These are phyloP conservation scores for Trichoderma afroharzianum DNA, from an alignment of 2,329 filamentous ascomycete genomes.

Conservation along the genomic window DNA sequence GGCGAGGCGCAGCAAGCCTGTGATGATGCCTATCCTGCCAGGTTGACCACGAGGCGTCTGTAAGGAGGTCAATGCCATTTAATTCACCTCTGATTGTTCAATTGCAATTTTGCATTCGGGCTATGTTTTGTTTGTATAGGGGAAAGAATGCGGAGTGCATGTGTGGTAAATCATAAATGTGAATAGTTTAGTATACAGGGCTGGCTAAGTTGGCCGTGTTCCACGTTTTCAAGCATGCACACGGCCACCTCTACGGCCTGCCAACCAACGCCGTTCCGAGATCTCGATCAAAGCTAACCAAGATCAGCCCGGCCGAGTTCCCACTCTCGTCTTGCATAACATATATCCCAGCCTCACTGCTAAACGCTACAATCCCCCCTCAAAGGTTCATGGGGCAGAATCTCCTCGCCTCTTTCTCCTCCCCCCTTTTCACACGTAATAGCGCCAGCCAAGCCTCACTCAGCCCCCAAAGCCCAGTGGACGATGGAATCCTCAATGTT, in stretches of 20 bases:
- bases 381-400: not conserved
- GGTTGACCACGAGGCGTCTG: not conserved
- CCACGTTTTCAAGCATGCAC: not conserved
- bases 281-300: constrained; percentile 8
- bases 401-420: not conserved
- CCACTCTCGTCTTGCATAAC: not conserved
- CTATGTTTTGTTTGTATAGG: not conserved
- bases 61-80: not conserved
- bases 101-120: not conserved
- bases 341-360: not conserved
- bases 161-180: not conserved
- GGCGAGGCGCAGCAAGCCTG: constrained; percentile 6
- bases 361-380: not conserved
- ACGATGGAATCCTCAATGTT: not conserved
- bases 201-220: not conserved
- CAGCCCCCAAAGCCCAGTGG: not conserved
- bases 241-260: not conserved
- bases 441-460: constrained; percentile 3
- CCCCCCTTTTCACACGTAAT: constrained; percentile 2
- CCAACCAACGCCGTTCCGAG: not conserved
- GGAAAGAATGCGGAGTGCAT: not conserved
- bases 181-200: not conserved
- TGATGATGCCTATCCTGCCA: not conserved
- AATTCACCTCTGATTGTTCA: not conserved
- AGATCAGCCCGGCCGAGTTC: not conserved